Evolutionary conservation across 140 eudicot species (phyloP).

Genomic region (Ambrosia hybrid): DNA sequence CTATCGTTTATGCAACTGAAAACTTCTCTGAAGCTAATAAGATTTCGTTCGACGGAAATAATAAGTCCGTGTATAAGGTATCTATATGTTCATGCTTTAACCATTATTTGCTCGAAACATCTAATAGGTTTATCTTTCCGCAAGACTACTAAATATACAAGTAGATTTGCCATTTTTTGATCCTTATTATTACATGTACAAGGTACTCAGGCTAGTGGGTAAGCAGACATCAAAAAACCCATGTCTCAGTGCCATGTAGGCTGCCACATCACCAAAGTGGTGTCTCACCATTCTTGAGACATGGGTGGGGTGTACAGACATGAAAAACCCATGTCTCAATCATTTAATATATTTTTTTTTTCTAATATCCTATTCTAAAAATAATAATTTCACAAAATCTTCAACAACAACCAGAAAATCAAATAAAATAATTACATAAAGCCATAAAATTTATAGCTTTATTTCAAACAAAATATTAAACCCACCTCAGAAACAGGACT

Average conservation of each 20-base stretch:
- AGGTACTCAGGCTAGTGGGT: neutral
- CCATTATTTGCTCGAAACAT: neutral
- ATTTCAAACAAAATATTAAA: neutral
- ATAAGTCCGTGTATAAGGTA: too few relatives aligned
- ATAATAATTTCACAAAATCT: slow-evolving; percentile 14
- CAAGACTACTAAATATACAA: neutral
- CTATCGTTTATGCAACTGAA: too few relatives aligned
- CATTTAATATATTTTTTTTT: too few relatives aligned
- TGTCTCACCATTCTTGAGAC: too few relatives aligned
- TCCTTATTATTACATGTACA: neutral
- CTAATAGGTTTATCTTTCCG: neutral
- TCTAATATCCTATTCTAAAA: slow-evolving; percentile 9
- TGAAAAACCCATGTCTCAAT: too few relatives aligned
- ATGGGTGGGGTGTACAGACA: too few relatives aligned
- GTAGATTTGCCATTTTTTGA: neutral
- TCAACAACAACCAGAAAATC: neutral
- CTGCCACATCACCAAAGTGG: too few relatives aligned
- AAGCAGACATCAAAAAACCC: too few relatives aligned
- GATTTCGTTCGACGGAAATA: neutral
- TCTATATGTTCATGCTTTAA: neutral
- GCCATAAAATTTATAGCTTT: too few relatives aligned
- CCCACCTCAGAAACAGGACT: slow-evolving; percentile 94
- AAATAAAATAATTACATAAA: too few relatives aligned
- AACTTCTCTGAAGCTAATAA: neutral
- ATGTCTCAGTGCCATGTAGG: too few relatives aligned